A percentile compares a stretch with the other conserved stretches of the same genome.
These are phyloP conservation scores for Ophiocordyceps polyrhachis-furcata DNA, from an alignment of 2,329 filamentous ascomycete genomes.

Conservation along the genomic window DNA sequence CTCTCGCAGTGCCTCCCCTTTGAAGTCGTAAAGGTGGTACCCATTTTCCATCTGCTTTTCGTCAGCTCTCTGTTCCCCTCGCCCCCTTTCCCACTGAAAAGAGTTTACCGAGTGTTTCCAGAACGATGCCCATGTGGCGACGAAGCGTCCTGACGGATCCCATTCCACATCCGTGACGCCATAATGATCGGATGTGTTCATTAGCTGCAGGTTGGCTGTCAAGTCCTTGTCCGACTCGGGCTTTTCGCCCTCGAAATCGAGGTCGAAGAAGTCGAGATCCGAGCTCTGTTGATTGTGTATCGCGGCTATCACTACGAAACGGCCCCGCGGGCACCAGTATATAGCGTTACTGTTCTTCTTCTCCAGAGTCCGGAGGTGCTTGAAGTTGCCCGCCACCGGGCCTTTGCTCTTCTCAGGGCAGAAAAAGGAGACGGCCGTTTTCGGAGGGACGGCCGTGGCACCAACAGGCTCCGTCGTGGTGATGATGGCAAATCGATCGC, in stretches of 20 bases:
- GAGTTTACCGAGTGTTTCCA: slow-evolving; percentile 84
- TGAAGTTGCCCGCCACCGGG: slow-evolving; percentile 72
- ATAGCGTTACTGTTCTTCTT: slow-evolving; percentile 99
- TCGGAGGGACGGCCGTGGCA: slow-evolving; percentile 67
- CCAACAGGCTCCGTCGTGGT: slow-evolving; percentile 72
- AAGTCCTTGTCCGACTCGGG: slow-evolving; percentile 84
- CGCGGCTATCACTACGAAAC: slow-evolving; percentile 87
- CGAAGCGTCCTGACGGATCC: slow-evolving; percentile 90
- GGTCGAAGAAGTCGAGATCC: slow-evolving; percentile 92
- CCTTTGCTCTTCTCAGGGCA: slow-evolving; percentile 89
- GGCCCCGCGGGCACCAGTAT: slow-evolving; percentile 93
- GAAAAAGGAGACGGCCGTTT: slow-evolving; percentile 92
- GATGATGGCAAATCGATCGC: slow-evolving; percentile 92
- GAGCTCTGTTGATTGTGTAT: slow-evolving; percentile 85
- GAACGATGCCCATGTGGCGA: slow-evolving; percentile 78
- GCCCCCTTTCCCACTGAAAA: not conserved
- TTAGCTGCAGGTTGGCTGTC: slow-evolving; percentile 82
- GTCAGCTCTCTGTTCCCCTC: slow-evolving; percentile 2
- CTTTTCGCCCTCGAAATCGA: slow-evolving; percentile 96
- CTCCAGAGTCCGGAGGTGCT: slow-evolving; percentile 82
- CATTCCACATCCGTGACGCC: slow-evolving; percentile 95
- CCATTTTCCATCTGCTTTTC: slow-evolving; percentile 81
- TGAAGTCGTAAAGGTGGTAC: slow-evolving; percentile 96
- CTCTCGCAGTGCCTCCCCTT: slow-evolving; percentile 72
- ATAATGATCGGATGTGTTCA: slow-evolving; percentile 90